A percentile compares a stretch with the other conserved stretches of the same genome.
phyloP scores from a whole-genome alignment of 441 rosid genomes.

The Croton setiger region DNA sequence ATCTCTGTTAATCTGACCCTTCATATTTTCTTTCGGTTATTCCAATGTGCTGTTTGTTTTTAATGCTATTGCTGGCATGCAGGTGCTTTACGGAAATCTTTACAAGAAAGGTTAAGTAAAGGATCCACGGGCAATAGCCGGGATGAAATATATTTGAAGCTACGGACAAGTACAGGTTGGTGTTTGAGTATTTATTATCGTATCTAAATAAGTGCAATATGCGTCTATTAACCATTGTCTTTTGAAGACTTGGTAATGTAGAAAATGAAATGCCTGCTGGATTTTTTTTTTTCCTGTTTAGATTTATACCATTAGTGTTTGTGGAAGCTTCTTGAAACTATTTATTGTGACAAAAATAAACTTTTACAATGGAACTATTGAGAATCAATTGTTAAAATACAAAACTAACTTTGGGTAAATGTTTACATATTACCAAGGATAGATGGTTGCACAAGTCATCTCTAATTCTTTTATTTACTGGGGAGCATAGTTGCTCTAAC shows the following conservation, averaged over 20 bases:
- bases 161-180: conserved; percentile 79
- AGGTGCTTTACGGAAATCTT: conserved; percentile 87
- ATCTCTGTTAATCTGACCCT: background rate
- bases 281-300: background rate
- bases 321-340: background rate
- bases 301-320: background rate
- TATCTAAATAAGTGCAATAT: background rate
- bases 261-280: background rate
- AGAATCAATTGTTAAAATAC: background rate
- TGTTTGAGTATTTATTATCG: background rate
- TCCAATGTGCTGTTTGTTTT: background rate
- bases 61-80: conserved; percentile 15
- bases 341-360: no score
- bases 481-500: background rate
- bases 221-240: background rate
- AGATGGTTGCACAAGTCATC: background rate
- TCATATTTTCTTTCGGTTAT: background rate
- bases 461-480: background rate
- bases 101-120: conserved; percentile 83
- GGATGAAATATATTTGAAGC: conserved; percentile 78
- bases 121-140: conserved; percentile 65
- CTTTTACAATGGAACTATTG: background rate
- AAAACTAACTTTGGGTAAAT: background rate
- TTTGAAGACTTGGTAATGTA: background rate
- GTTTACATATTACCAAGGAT: background rate